Evolutionary conservation across 257 asterid genomes (phyloP), one percentile per base, ranked within the genome.

Genomic region (Primulina tabacum): DNA sequence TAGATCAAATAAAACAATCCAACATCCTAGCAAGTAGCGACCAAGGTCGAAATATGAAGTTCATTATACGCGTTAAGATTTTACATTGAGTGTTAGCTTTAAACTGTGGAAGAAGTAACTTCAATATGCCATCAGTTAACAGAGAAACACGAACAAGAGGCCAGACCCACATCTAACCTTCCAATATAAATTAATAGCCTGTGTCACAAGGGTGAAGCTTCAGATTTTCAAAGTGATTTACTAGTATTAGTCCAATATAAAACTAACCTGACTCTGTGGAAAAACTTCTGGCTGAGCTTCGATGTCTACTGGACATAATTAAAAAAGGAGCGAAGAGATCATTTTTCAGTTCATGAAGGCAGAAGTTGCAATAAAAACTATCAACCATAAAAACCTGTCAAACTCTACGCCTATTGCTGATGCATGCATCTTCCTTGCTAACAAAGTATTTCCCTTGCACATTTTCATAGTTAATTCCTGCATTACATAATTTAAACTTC

Each of bases 181-280:
- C 65, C 35, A 58, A 77, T 8, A 65, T 16, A 43, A 59, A 75
- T 65, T 60, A 73, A 62, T 62, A 63, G 65, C 29, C 35, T 38
- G 17, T 8, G 43, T 72, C 70, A 17, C 24, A 65, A 70, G 56
- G 47, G 59, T 37, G 8, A 62, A 71, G 57, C 62, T 68, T 64
- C n/a, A 17, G 60, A 68, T 64, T 64, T 7, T 35, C 50, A 72
- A 50, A 60, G 59, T 35, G 33, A 6, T 59, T 26, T 43, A 59
- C 38, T 8, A 12, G 38, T 47, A 65, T 68, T 12, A 43, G 17
- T 62, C 52, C 52, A 64, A 30, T 68, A 55, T 59, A 8, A 75
- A 59, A 78, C 86, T 77, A 75, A 92, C 98, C 96, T 83, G 96
- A 77, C 71, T 81, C 83, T 16, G 95, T 69, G 67, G 96, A 88